These are phyloP conservation scores for Exophiala sideris DNA, from an alignment of 2,329 filamentous ascomycete species.

Conservation along the genomic window DNA sequence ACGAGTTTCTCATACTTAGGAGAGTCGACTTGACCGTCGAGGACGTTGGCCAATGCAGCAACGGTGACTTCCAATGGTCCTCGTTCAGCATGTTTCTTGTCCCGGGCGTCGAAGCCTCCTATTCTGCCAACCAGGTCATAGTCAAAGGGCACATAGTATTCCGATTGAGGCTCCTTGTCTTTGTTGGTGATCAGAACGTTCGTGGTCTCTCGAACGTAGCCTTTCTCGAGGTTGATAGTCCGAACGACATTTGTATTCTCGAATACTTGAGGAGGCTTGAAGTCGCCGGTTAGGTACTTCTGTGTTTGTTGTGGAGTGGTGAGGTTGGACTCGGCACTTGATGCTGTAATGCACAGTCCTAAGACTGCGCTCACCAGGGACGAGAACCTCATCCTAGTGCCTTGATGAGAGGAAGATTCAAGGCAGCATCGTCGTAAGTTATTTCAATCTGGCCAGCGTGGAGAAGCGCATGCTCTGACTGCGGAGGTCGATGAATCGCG, in stretches of 20 bases:
- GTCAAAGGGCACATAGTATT: constrained; percentile 90
- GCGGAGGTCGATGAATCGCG: background rate
- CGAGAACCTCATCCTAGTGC: constrained; percentile 25
- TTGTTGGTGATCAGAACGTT: constrained; percentile 94
- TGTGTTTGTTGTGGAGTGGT: constrained; percentile 26
- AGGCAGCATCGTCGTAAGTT: constrained; percentile 9
- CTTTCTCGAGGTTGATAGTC: constrained; percentile 88
- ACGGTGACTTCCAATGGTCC: constrained; percentile 67
- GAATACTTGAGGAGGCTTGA: constrained; percentile 86
- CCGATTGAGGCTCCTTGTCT: constrained; percentile 70
- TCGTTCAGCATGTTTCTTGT: constrained; percentile 74
- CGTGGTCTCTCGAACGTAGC: constrained; percentile 82
- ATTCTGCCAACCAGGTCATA: constrained; percentile 69
- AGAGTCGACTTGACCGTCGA: constrained; percentile 43
- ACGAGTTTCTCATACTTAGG: constrained; percentile 52
- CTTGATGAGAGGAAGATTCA: constrained; percentile 1
- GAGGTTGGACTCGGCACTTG: constrained; percentile 24
- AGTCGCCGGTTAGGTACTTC: constrained; percentile 46
- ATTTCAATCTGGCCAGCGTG: constrained; percentile 22
- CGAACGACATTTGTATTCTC: constrained; percentile 91
- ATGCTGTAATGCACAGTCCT: constrained; percentile 15
- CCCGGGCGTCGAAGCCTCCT: constrained; percentile 84
- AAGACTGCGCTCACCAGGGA: constrained; percentile 18
- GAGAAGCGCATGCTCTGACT: constrained; percentile 7
- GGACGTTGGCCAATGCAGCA: constrained; percentile 58